Percentiles rank a stretch among this genome's conserved stretches.
These are phyloP conservation scores for Smittium culicis DNA, from an alignment of 371 early-diverging fungal genomes.

Conservation along the genomic window DNA sequence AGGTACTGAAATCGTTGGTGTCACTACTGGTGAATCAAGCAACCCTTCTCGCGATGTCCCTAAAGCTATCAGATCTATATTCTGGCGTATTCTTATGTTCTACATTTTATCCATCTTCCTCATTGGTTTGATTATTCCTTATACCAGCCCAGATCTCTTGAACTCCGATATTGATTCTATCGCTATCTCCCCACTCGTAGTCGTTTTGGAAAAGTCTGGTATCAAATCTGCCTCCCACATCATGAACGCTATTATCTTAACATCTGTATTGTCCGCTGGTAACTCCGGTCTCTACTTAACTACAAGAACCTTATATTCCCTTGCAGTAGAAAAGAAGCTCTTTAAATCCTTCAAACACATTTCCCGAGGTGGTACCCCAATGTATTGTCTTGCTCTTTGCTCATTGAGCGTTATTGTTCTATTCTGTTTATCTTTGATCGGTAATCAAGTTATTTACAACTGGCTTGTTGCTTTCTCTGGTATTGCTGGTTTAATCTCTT, in stretches of 20 bases:
- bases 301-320: conserved; percentile 46
- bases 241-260: conserved; percentile 55
- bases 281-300: conserved; percentile 57
- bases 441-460: conserved; percentile 41
- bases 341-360: conserved; percentile 30
- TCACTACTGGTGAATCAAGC: conserved; percentile 56
- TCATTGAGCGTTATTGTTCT: conserved; percentile 19
- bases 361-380: conserved; percentile 22
- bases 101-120: conserved; percentile 52
- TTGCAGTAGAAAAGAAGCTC: conserved; percentile 52
- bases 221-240: conserved; percentile 44
- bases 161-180: conserved; percentile 29
- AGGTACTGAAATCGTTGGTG: conserved; percentile 65
- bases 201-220: conserved; percentile 52
- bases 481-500: conserved; percentile 56
- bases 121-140: conserved; percentile 53
- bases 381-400: conserved; percentile 20
- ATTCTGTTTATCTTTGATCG: conserved; percentile 22
- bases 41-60: conserved; percentile 59
- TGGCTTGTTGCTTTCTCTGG: conserved; percentile 60
- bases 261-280: conserved; percentile 50
- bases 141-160: conserved; percentile 41
- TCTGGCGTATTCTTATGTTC: conserved; percentile 61
- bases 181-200: conserved; percentile 53
- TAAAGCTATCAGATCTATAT: conserved; percentile 49